These are phyloP conservation scores for Penicillium waksmanii DNA, from an alignment of 495 filamentous ascomycete genomes.

Conservation along the genomic window DNA sequence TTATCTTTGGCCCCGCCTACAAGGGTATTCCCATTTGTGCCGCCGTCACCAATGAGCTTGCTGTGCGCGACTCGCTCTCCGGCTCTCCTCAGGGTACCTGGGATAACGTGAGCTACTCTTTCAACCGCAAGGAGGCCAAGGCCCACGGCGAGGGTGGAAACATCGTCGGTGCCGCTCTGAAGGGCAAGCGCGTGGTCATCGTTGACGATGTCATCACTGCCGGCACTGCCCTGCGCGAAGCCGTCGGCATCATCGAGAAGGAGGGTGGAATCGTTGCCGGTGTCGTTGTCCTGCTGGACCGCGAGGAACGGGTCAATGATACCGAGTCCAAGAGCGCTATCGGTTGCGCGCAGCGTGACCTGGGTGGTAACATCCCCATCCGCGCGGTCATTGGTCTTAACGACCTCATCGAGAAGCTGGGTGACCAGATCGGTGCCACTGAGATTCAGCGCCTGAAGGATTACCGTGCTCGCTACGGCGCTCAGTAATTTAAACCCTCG, in stretches of 20 bases:
- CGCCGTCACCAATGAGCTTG: slow-evolving; percentile 69
- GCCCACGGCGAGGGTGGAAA: slow-evolving; percentile 90
- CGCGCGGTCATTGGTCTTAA: slow-evolving; percentile 61
- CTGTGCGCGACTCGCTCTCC: slow-evolving; percentile 57
- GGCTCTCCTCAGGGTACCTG: slow-evolving; percentile 37
- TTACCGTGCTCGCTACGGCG: slow-evolving; percentile 73
- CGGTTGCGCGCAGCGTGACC: slow-evolving; percentile 74
- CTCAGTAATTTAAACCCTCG: slow-evolving; percentile 31
- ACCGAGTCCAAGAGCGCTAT: slow-evolving; percentile 67
- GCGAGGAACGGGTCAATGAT: slow-evolving; percentile 76
- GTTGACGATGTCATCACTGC: slow-evolving; percentile 97
- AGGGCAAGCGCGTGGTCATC: slow-evolving; percentile 82
- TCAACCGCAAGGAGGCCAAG: slow-evolving; percentile 95
- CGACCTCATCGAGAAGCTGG: slow-evolving; percentile 72
- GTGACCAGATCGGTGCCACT: slow-evolving; percentile 51
- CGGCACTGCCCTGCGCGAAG: slow-evolving; percentile 89
- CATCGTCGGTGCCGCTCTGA: slow-evolving; percentile 84
- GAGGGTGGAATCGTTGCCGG: slow-evolving; percentile 83
- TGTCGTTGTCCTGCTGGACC: slow-evolving; percentile 85
- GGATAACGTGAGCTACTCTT: slow-evolving; percentile 70
- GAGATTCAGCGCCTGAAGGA: slow-evolving; percentile 75
- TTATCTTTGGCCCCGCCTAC: slow-evolving; percentile 79
- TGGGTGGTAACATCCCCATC: slow-evolving; percentile 50
- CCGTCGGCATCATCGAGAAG: slow-evolving; percentile 77
- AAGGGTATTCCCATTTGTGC: slow-evolving; percentile 92